Conservation (phyloP, 139 green algal species). For the Deuterostichococcus epilithicus region DNA sequence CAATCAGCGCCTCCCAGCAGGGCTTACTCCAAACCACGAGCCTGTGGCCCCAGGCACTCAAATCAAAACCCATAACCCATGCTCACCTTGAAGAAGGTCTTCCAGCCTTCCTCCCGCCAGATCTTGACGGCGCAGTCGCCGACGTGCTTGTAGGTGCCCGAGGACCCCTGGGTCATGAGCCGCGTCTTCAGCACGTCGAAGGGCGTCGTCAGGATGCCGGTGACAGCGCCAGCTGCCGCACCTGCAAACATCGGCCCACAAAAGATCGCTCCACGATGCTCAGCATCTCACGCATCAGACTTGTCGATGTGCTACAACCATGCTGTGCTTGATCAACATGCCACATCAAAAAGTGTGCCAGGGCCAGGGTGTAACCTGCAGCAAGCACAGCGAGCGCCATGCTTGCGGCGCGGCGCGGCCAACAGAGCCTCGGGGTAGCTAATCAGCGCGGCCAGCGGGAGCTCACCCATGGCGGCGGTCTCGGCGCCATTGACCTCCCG, state of each 20-base stretch:
- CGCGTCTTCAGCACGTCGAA: slow-evolving; percentile 93
- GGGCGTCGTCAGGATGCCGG: slow-evolving; percentile 83
- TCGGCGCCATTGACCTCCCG: neutral
- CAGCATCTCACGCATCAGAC: neutral
- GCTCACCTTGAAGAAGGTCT: slow-evolving; percentile 70
- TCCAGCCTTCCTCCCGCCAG: slow-evolving; percentile 68
- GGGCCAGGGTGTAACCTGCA: neutral
- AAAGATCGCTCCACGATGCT: neutral
- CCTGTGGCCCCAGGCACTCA: too few relatives aligned
- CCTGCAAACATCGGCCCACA: slow-evolving; percentile 40
- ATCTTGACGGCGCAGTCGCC: slow-evolving; percentile 68
- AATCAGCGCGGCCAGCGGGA: too few relatives aligned
- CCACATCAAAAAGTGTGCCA: neutral
- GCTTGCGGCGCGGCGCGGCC: neutral
- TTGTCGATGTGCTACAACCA: neutral
- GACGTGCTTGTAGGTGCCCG: slow-evolving; percentile 47
- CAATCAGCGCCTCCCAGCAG: neutral
- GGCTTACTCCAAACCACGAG: too few relatives aligned
- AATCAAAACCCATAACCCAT: too few relatives aligned
- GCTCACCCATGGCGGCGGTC: slow-evolving; percentile 21
- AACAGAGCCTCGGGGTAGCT: slow-evolving; percentile 30
- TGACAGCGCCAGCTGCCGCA: slow-evolving; percentile 75
- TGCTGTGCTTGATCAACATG: neutral
- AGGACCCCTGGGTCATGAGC: slow-evolving; percentile 83
- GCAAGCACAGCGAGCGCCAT: neutral